These are phyloP conservation scores for Opeltia flavorubescens DNA, from an alignment of 495 filamentous ascomycete genomes.

Conservation along the genomic window DNA sequence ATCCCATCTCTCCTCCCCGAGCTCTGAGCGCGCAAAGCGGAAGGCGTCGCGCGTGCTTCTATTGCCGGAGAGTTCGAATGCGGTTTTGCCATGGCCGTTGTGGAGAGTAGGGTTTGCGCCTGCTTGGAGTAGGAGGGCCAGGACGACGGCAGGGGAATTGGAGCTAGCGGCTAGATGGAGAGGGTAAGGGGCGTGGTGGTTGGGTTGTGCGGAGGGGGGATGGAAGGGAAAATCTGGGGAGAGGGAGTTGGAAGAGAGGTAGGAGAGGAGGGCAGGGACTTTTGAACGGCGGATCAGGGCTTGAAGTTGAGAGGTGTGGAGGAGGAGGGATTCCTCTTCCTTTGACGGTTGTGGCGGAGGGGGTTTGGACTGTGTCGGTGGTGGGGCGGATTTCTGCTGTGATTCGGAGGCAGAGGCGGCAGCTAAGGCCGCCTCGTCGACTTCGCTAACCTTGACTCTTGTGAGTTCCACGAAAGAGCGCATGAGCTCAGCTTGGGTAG, in stretches of 20 bases:
- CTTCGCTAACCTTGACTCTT: slow-evolving; percentile 63
- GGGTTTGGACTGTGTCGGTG: slow-evolving; percentile 23
- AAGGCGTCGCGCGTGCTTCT: slow-evolving; percentile 81
- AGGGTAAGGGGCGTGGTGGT: slow-evolving; percentile 73
- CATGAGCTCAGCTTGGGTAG: slow-evolving; percentile 90
- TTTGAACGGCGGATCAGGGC: slow-evolving; percentile 83
- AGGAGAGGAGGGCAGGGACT: slow-evolving; percentile 71
- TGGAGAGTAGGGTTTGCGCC: slow-evolving; percentile 54
- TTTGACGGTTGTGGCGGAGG: slow-evolving; percentile 42
- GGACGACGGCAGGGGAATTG: slow-evolving; percentile 58
- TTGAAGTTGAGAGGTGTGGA: slow-evolving; percentile 79
- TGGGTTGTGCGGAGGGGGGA: slow-evolving; percentile 49
- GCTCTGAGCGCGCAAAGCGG: slow-evolving; percentile 66
- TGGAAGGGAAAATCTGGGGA: slow-evolving; percentile 56
- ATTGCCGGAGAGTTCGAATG: slow-evolving; percentile 82
- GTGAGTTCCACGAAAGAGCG: slow-evolving; percentile 86
- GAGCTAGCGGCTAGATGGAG: slow-evolving; percentile 75
- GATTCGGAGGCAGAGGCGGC: slow-evolving; percentile 28
- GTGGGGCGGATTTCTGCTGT: slow-evolving; percentile 2
- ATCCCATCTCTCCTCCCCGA: slow-evolving; percentile 55
- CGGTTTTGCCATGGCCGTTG: slow-evolving; percentile 54
- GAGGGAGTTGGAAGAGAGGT: slow-evolving; percentile 59
- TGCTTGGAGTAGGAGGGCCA: slow-evolving; percentile 62
- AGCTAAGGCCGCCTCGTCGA: slow-evolving; percentile 46
- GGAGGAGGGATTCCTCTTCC: slow-evolving; percentile 62